phyloP scores from a whole-genome alignment of 805 yeast genomes.

The Saccharomycopsis vini region DNA sequence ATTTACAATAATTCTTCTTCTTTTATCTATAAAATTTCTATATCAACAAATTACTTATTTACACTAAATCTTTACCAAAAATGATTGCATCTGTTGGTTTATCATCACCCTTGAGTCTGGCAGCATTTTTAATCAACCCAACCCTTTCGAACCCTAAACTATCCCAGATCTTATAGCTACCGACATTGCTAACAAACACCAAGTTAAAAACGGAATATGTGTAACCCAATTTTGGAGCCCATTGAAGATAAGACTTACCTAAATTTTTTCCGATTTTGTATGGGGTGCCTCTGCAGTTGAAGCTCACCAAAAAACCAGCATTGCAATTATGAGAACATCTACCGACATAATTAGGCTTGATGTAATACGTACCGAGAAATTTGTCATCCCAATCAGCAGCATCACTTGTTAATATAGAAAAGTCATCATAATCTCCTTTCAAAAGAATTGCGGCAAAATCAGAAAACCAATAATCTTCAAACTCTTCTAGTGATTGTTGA shows the following conservation, averaged over 20 bases:
- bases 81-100: slow-evolving; percentile 68
- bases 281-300: slow-evolving; percentile 44
- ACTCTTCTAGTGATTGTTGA: slow-evolving; percentile 37
- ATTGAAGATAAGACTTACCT: slow-evolving; percentile 55
- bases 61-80: slow-evolving; percentile 66
- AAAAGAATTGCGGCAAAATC: slow-evolving; percentile 59
- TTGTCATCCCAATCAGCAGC: slow-evolving; percentile 34
- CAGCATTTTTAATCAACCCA: slow-evolving; percentile 71
- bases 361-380: slow-evolving; percentile 66
- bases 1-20: too few species aligned
- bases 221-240: slow-evolving; percentile 77
- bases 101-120: slow-evolving; percentile 52
- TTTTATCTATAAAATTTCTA: too few species aligned
- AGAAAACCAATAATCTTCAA: slow-evolving; percentile 56
- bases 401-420: slow-evolving; percentile 19
- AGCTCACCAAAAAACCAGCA: slow-evolving; percentile 73
- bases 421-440: slow-evolving; percentile 28
- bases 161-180: slow-evolving; percentile 78
- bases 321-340: slow-evolving; percentile 83
- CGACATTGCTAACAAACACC: slow-evolving; percentile 74
- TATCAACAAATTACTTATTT: too few species aligned
- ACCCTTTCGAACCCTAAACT: slow-evolving; percentile 68
- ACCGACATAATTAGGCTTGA: slow-evolving; percentile 82
- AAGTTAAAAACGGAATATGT: slow-evolving; percentile 78
- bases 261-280: slow-evolving; percentile 56